Evolutionary conservation across 73 alveolate genomes (phyloP), one percentile per base, ranked within the genome.

Genomic region (Blepharisma stoltei): DNA sequence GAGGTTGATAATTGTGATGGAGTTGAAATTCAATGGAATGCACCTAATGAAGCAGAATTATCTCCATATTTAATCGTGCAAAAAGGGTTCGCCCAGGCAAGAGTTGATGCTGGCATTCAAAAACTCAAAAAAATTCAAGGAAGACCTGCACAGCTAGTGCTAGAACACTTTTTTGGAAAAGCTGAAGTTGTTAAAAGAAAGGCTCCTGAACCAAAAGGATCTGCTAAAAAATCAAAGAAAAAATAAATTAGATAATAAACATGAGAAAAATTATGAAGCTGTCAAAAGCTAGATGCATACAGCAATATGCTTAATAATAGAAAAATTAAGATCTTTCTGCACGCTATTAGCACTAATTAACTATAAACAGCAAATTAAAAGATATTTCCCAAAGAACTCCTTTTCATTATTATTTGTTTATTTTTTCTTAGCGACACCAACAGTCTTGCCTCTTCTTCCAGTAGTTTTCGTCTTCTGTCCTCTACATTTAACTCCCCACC

Each of bases 401-500:
- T 32, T n/a, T 32, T 32, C 41, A 1, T 32, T 1, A 32, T 32
- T 32, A 32, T 32, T 32, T 32, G 65, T 18, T 89, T 89, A 89
- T 93, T 93, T 93, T 96, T 93, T 95, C 90, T 96, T 95, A 84
- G 93, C 90, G 81, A 94, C 99, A 81, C 99, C 99, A 78, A 95
- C 89, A 82, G 98, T 94, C 80, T 95, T 92, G 60, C 99, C 99
- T 90, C 96, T 94, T 89, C 99, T 96, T 43, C 99, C 99, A 76
- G 99, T 97, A 68, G 99, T 94, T 92, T 90, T 88, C 86, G 99
- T 97, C 91, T 95, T 97, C 90, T 97, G 98, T 60, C 99, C 99
- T 87, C 98, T 97, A 82, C 95, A 99, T 86, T 90, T 95, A 71
- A 92, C 83, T 71, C 98, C 98, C 92, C 93, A 94, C 93, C 82